Percentiles rank a stretch among this genome's conserved stretches.
Conservation (phyloP, 139 green algal species). For the Chlorella vulgaris region DNA sequence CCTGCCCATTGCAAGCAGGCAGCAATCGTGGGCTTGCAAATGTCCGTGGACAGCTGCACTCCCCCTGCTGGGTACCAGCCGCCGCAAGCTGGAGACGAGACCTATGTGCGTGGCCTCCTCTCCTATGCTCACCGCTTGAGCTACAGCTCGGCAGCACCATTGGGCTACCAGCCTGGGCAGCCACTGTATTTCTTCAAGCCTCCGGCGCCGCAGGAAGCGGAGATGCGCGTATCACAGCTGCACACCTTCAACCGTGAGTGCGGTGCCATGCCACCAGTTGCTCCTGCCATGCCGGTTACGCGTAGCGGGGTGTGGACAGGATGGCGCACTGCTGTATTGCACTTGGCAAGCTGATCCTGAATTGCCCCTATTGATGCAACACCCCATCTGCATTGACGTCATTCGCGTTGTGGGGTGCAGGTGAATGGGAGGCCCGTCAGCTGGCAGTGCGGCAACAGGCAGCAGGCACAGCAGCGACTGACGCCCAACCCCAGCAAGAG, state of each 20-base stretch:
- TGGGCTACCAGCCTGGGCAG: constrained; percentile 39
- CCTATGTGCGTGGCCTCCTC: constrained; percentile 26
- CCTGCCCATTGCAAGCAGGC: not conserved
- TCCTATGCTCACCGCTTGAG: constrained; percentile 56
- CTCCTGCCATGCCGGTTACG: no score
- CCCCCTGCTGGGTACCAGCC: not conserved
- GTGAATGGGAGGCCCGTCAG: constrained; percentile 15
- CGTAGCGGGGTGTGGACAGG: no score
- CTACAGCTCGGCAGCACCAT: constrained; percentile 56
- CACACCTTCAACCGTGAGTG: constrained; percentile 43
- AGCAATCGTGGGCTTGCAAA: constrained; percentile 16
- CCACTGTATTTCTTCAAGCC: constrained; percentile 52
- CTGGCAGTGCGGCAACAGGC: constrained; percentile 1
- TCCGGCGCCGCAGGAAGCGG: constrained; percentile 55
- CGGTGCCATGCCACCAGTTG: not conserved
- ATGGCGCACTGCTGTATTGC: no score
- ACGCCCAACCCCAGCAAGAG: not conserved
- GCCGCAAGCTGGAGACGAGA: not conserved
- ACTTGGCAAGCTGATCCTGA: no score
- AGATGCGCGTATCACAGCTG: constrained; percentile 54
- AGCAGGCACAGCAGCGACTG: not conserved
- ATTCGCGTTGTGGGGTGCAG: constrained; percentile 17
- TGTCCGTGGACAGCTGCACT: constrained; percentile 8
- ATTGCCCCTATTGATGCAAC: no score
- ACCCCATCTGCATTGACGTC: no score